Conservation (phyloP, 129 eudicot genomes). For the Escallonia herrerae region DNA sequence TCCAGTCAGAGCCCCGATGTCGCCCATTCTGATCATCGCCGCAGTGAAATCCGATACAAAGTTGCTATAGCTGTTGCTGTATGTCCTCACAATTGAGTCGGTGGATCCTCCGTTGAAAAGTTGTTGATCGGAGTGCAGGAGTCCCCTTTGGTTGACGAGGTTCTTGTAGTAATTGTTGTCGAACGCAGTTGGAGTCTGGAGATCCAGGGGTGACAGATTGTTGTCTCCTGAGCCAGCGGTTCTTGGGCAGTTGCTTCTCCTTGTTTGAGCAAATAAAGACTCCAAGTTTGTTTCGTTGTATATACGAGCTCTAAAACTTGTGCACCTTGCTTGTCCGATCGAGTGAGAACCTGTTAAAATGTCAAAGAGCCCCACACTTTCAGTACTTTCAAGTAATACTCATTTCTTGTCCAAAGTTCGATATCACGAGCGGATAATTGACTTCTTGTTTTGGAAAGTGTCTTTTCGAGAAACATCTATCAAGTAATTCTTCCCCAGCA, state of each 20-base stretch:
- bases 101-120: constrained; percentile 37
- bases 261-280: constrained; percentile 28
- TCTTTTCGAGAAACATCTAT: no score
- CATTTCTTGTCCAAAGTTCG: no score
- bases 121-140: constrained; percentile 53
- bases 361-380: not conserved
- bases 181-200: constrained; percentile 28
- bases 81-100: constrained; percentile 29
- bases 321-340: constrained; percentile 83
- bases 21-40: constrained; percentile 47
- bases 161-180: constrained; percentile 37
- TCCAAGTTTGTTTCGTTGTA: constrained; percentile 76
- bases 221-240: constrained; percentile 26
- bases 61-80: constrained; percentile 5
- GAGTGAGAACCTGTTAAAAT: constrained; percentile 60
- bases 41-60: constrained; percentile 28
- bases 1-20: constrained; percentile 37
- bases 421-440: no score
- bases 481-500: no score
- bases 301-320: constrained; percentile 59
- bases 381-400: no score
- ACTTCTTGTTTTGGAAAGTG: no score
- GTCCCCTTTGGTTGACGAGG: constrained; percentile 29
- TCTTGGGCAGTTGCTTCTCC: constrained; percentile 27
- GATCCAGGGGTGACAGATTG: constrained; percentile 42